These are phyloP conservation scores for Ricinus communis DNA, from an alignment of 345 rosid species.

Conservation along the genomic window DNA sequence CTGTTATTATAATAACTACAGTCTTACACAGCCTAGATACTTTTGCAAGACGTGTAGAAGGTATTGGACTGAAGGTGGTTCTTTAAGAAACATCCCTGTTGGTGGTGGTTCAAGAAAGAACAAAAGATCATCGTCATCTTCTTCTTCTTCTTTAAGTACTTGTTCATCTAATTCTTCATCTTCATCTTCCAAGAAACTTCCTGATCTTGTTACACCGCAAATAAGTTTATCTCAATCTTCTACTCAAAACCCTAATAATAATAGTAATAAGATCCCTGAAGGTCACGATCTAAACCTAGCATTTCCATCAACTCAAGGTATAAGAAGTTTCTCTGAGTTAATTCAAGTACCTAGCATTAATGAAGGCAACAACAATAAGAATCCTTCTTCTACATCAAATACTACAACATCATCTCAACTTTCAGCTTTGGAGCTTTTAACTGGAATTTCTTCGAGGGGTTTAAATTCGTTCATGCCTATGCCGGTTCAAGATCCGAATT, in stretches of 20 bases:
- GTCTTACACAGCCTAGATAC: constrained; percentile 95
- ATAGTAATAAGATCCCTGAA: constrained; percentile 42
- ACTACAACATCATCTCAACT: constrained; percentile 25
- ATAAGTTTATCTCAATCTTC: constrained; percentile 26
- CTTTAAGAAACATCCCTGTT: constrained; percentile 90
- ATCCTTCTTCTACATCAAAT: constrained; percentile 29
- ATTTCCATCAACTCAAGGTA: constrained; percentile 50
- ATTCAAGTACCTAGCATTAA: constrained; percentile 47
- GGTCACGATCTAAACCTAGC: constrained; percentile 84
- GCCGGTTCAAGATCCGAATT: constrained; percentile 58
- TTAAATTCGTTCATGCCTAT: constrained; percentile 67
- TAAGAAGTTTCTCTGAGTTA: constrained; percentile 58
- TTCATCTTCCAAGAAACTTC: constrained; percentile 53
- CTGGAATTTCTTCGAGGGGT: constrained; percentile 59
- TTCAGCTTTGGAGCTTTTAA: constrained; percentile 72
- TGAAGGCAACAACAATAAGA: constrained; percentile 22
- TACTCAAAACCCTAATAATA: constrained; percentile 46
- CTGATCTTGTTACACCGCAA: constrained; percentile 56
- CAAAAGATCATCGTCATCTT: constrained; percentile 63
- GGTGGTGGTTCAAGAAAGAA: constrained; percentile 99
- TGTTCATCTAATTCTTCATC: constrained; percentile 31
- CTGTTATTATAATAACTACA: constrained; percentile 98
- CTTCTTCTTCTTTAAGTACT: constrained; percentile 37
- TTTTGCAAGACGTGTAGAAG: constrained; percentile 96
- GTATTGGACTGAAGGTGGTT: constrained; percentile 99